Base-by-base conservation (phyloP, 2,329 filamentous ascomycete species). In the Aspergillus sp. region DNA sequence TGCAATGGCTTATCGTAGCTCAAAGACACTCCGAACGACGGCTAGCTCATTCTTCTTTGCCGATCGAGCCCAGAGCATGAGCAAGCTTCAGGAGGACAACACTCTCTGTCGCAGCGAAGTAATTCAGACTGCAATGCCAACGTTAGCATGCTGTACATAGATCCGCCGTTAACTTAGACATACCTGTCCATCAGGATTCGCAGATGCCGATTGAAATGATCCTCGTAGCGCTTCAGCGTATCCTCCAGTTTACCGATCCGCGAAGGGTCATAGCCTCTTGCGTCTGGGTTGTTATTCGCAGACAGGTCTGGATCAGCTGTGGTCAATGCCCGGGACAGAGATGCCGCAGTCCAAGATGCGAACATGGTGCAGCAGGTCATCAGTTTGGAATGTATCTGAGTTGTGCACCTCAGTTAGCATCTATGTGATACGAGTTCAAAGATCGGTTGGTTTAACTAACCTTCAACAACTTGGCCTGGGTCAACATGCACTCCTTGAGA, bases 401-500 rank as follows among this genome's bases (percentile, higher is more conserved):
- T 19, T 19, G 19, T 6, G 51, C 9, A 19, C 8, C 9, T 26
- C n/a, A 35, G 36, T 26, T 5, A 28, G 12, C 36, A 19, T 39
- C 19, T 2, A 19, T 19, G 19, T 19, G 19, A 19, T 19, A 19
- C 34, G 34, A 5, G n/a, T n/a, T 34, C 9, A 34, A 9, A 34
- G 9, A 34, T 9, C 3, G 10, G 4, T 36, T 19, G 26, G 34
- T 36, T 7, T 10, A 8, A 67, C 75, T 54, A 77, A 95, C 91
- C 69, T 88, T 85, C 4, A 98, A 72, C 5, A 98, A 77, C 71
- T 95, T 96, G 63, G 88, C 88, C 66, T 98, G 96, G 19, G 93
- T 98, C 54, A 98, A 77, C 89, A 97, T 97, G 73, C 93, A 97
- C 71, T 97, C 93, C 70, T 97, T 98, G 59, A 98, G 75, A 65